A percentile compares a stretch with the other conserved stretches of the same genome.
Conservation (phyloP, 2,329 filamentous ascomycete genomes). For the Aspergillus brunneoviolaceus region DNA sequence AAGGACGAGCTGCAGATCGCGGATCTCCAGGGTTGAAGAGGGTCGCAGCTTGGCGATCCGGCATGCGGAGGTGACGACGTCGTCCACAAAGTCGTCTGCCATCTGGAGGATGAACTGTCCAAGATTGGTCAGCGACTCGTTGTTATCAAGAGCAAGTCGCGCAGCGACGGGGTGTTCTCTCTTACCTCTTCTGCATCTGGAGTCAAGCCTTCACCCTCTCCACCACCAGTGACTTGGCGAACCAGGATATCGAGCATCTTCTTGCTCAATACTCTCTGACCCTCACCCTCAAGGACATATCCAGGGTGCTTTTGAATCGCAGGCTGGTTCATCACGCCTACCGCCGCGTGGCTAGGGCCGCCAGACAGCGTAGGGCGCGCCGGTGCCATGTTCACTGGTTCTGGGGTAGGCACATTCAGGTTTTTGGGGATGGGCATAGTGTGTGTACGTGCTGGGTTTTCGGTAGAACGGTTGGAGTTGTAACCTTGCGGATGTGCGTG, state of each 20-base stretch:
- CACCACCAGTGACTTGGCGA: constrained; percentile 82
- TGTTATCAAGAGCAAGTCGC: constrained; percentile 2
- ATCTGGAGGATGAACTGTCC: constrained; percentile 77
- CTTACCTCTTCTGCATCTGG: constrained; percentile 94
- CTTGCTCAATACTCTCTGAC: constrained; percentile 92
- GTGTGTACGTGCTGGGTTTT: constrained; percentile 46
- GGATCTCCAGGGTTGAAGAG: constrained; percentile 84
- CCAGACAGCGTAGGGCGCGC: constrained; percentile 80
- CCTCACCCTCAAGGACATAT: constrained; percentile 86
- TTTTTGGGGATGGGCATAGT: constrained; percentile 84
- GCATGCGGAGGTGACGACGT: constrained; percentile 81
- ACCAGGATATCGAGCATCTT: constrained; percentile 96
- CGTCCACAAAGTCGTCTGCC: constrained; percentile 93
- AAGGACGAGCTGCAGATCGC: constrained; percentile 78
- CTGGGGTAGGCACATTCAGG: constrained; percentile 69
- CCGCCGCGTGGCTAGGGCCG: constrained; percentile 70
- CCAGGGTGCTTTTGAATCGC: constrained; percentile 77
- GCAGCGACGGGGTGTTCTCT: background rate
- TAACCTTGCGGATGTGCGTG: constrained; percentile 45
- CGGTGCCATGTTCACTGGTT: constrained; percentile 70
- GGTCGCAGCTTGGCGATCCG: constrained; percentile 90
- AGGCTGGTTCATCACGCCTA: constrained; percentile 83
- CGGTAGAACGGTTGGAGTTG: constrained; percentile 42
- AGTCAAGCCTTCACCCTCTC: constrained; percentile 73
- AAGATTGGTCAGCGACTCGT: constrained; percentile 9